Evolutionary conservation across 495 filamentous ascomycete genomes (phyloP).

Genomic region (Daldinia childiae): DNA sequence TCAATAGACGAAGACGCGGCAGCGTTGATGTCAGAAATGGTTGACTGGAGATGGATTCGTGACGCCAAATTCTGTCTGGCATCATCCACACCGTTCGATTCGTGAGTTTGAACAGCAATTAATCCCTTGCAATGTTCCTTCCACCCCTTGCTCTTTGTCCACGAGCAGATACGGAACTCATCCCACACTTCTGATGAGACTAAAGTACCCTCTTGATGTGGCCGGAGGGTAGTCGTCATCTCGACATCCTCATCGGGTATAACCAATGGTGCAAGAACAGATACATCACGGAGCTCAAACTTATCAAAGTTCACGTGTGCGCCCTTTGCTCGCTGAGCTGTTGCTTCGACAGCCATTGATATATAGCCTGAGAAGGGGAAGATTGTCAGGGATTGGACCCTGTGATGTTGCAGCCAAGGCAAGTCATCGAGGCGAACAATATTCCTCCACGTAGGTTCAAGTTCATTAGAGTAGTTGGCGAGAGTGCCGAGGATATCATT

Average conservation of each 20-base stretch:
- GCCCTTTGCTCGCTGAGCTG: constrained; percentile 49
- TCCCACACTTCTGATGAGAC: constrained; percentile 54
- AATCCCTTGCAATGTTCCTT: constrained; percentile 59
- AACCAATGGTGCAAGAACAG: constrained; percentile 56
- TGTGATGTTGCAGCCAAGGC: constrained; percentile 65
- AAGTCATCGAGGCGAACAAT: constrained; percentile 59
- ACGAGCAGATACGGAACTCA: constrained; percentile 59
- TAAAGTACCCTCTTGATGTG: constrained; percentile 50
- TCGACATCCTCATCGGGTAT: constrained; percentile 59
- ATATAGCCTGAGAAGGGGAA: constrained; percentile 71
- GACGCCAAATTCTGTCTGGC: constrained; percentile 43
- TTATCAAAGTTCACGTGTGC: constrained; percentile 45
- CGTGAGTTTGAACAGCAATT: constrained; percentile 47
- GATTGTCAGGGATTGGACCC: constrained; percentile 58
- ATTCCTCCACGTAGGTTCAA: constrained; percentile 64
- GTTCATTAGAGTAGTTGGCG: constrained; percentile 56
- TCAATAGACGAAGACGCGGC: constrained; percentile 39
- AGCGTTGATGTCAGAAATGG: constrained; percentile 40
- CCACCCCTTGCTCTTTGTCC: constrained; percentile 56
- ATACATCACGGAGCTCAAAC: constrained; percentile 58
- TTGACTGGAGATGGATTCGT: constrained; percentile 41
- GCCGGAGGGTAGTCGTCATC: constrained; percentile 54
- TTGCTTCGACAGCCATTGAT: constrained; percentile 65
- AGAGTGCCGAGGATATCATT: constrained; percentile 66
- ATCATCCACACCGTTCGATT: constrained; percentile 52